These are phyloP conservation scores for Nidula niveotomentosa DNA, from an alignment of 1,284 basidiomycete genomes.

Conservation along the genomic window DNA sequence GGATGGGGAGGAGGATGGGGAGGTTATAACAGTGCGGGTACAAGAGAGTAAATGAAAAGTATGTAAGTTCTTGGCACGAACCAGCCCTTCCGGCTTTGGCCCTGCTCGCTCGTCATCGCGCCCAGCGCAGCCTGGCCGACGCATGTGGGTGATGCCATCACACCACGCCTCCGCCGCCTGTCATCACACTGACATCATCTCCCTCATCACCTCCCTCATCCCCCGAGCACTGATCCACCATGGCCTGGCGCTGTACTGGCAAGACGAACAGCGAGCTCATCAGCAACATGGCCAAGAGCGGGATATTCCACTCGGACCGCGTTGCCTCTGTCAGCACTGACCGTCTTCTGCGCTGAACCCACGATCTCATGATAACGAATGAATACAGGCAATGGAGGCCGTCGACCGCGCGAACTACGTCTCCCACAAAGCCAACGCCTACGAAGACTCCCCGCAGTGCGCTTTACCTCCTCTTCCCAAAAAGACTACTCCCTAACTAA, in stretches of 20 bases:
- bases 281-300: constrained; percentile 50
- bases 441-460: constrained; percentile 81
- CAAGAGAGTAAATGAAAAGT: too few species aligned
- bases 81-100: not conserved
- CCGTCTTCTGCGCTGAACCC: too few species aligned
- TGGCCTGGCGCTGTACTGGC: constrained; percentile 85
- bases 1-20: too few species aligned
- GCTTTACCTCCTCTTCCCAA: constrained; percentile 14
- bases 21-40: too few species aligned
- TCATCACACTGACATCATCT: not conserved
- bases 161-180: too few species aligned
- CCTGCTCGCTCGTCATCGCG: not conserved
- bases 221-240: too few species aligned
- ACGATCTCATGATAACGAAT: too few species aligned
- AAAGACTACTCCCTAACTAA: not conserved
- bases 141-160: too few species aligned
- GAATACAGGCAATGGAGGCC: constrained; percentile 61
- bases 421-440: constrained; percentile 50
- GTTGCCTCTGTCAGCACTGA: constrained; percentile 41
- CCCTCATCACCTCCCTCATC: not conserved
- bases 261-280: constrained; percentile 72
- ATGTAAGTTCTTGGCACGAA: not conserved
- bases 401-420: constrained; percentile 82
- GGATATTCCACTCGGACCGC: constrained; percentile 55
- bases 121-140: not conserved